Percentiles rank a stretch among this genome's conserved stretches.
Conservation (phyloP, 331 rosid species). For the Telfairia occidentalis region DNA sequence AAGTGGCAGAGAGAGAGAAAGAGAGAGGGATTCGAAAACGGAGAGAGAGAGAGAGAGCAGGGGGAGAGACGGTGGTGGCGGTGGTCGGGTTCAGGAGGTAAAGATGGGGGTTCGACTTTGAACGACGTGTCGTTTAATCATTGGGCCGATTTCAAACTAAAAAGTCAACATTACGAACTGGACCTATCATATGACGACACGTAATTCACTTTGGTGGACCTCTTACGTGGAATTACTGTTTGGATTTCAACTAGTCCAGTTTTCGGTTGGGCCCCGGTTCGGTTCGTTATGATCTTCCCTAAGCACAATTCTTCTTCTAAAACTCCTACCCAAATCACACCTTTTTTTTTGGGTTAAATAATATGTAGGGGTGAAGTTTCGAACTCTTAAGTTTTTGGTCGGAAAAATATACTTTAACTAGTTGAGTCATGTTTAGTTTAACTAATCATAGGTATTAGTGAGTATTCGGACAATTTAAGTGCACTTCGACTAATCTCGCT, state of each 20-base stretch:
- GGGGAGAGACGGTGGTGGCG: slow-evolving; percentile 4
- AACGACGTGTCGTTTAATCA: slow-evolving; percentile 27
- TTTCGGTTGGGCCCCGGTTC: slow-evolving; percentile 11
- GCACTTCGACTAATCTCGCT: too few species aligned
- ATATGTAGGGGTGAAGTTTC: too few species aligned
- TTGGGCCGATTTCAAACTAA: neutral
- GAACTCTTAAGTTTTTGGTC: too few species aligned
- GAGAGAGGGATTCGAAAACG: slow-evolving; percentile 24
- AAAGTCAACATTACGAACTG: slow-evolving; percentile 29
- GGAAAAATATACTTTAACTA: too few species aligned
- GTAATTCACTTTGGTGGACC: neutral
- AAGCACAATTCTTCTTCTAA: too few species aligned
- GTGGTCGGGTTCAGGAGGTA: slow-evolving; percentile 37
- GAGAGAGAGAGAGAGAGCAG: slow-evolving; percentile 16
- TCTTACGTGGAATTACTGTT: neutral
- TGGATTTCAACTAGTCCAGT: slow-evolving; percentile 1
- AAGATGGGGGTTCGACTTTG: slow-evolving; percentile 38
- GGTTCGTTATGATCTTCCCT: neutral
- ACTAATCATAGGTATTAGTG: too few species aligned
- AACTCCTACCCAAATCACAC: too few species aligned
- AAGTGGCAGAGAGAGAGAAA: slow-evolving; percentile 23
- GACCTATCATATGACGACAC: neutral
- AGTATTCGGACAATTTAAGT: too few species aligned
- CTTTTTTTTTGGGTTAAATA: too few species aligned
- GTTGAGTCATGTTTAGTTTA: too few species aligned